phyloP scores from a whole-genome alignment of 176 grass and related monocot genomes.

The Musa acuminata region DNA sequence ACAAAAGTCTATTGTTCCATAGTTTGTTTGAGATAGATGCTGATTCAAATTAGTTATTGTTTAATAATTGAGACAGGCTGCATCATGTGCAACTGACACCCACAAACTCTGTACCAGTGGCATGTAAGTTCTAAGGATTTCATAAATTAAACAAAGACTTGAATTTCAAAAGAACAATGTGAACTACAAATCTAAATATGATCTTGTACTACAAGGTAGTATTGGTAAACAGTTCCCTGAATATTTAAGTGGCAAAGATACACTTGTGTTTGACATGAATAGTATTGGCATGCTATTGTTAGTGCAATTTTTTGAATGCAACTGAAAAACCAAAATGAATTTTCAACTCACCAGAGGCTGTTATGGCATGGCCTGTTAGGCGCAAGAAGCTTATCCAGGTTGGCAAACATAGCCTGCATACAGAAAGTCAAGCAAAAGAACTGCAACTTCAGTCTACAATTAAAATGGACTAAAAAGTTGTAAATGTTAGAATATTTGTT shows the following conservation, averaged over 20 bases:
- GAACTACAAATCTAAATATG: background rate
- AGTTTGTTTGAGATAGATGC: background rate
- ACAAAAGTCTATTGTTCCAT: background rate
- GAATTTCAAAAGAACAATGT: background rate
- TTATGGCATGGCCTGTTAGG: constrained; percentile 73
- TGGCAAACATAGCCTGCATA: constrained; percentile 64
- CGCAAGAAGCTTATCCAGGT: constrained; percentile 83
- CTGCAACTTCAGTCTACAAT: background rate
- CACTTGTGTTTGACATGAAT: too few relatives aligned
- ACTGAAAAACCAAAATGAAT: background rate
- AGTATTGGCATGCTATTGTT: too few relatives aligned
- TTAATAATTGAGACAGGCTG: too few relatives aligned
- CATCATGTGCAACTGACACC: too few relatives aligned
- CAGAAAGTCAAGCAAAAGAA: constrained; percentile 9
- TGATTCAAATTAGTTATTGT: background rate
- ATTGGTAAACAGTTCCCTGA: background rate
- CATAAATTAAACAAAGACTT: background rate
- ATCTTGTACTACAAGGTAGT: too few relatives aligned
- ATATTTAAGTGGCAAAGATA: background rate
- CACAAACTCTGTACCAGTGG: background rate
- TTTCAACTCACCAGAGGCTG: constrained; percentile 65
- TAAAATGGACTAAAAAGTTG: background rate
- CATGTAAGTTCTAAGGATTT: background rate
- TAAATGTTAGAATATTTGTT: background rate
- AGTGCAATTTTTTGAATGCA: too few relatives aligned